phyloP scores from a whole-genome alignment of 768 basidiomycete species.

The Hericium coralloides region DNA sequence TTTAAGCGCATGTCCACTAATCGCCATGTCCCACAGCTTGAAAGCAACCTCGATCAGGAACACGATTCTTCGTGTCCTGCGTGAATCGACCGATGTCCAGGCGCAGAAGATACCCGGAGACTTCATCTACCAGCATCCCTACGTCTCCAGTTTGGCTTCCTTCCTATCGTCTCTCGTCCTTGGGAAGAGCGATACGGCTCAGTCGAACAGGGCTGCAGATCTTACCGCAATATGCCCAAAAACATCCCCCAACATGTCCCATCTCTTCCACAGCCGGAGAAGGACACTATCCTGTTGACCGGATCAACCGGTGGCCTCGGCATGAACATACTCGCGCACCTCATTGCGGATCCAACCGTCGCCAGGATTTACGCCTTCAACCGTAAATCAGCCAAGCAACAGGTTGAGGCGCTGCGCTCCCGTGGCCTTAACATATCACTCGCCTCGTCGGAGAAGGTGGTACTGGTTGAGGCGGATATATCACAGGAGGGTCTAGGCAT shows the following conservation, averaged over 20 bases:
- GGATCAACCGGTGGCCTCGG: neutral
- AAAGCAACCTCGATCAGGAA: neutral
- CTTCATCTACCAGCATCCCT: neutral
- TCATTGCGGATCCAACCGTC: neutral
- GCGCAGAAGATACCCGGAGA: slow-evolving; percentile 8
- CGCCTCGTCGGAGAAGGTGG: slow-evolving; percentile 12
- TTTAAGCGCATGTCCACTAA: neutral
- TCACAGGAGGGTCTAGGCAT: slow-evolving; percentile 5
- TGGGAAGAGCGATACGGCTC: neutral
- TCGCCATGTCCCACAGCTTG: neutral
- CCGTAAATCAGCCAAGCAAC: neutral
- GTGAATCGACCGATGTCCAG: neutral
- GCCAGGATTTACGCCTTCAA: neutral
- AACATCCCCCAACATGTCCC: neutral
- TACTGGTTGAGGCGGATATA: slow-evolving; percentile 16
- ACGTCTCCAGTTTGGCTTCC: neutral
- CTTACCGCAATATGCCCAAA: neutral
- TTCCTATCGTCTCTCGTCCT: no score
- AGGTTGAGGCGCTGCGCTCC: neutral
- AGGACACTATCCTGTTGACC: neutral
- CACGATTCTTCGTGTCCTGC: neutral
- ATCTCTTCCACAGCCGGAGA: neutral
- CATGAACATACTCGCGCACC: neutral
- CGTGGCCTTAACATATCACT: neutral
- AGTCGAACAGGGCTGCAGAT: neutral